Evolutionary conservation across 108 stramenopile species (phyloP).

Genomic region (Asterionellopsis glacialis): DNA sequence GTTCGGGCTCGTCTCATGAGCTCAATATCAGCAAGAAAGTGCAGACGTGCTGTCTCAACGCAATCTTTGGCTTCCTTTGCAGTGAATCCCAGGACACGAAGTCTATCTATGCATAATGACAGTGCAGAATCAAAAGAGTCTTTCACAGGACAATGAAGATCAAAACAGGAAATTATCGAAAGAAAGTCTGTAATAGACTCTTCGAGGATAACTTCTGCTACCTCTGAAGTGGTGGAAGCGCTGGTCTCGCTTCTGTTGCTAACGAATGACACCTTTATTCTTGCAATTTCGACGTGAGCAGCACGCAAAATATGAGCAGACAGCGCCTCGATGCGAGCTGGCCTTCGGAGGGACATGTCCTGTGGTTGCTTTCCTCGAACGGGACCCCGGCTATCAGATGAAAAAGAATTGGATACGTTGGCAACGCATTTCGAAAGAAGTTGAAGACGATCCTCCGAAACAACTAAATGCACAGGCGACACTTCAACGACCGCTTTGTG

Average conservation of each 20-base stretch:
- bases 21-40: slow-evolving; percentile 45
- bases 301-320: slow-evolving; percentile 7
- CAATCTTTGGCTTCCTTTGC: slow-evolving; percentile 41
- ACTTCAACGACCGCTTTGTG: slow-evolving; percentile 28
- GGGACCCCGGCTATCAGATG: background rate
- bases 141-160: slow-evolving; percentile 49
- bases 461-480: slow-evolving; percentile 29
- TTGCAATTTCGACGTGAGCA: slow-evolving; percentile 19
- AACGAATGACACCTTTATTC: slow-evolving; percentile 25
- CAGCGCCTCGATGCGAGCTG: background rate
- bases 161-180: slow-evolving; percentile 51
- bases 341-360: background rate
- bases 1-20: slow-evolving; percentile 27
- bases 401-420: background rate
- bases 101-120: slow-evolving; percentile 50
- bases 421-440: slow-evolving; percentile 5
- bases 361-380: background rate
- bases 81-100: slow-evolving; percentile 44
- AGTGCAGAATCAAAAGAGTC: slow-evolving; percentile 52
- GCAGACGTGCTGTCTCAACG: slow-evolving; percentile 37
- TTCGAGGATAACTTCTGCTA: slow-evolving; percentile 35
- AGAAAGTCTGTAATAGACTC: slow-evolving; percentile 44
- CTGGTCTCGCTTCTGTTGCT: slow-evolving; percentile 10
- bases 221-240: slow-evolving; percentile 4
- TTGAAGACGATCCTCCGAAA: slow-evolving; percentile 29